Base-by-base conservation (phyloP, 441 rosid species). In the Syzygium malaccense region DNA sequence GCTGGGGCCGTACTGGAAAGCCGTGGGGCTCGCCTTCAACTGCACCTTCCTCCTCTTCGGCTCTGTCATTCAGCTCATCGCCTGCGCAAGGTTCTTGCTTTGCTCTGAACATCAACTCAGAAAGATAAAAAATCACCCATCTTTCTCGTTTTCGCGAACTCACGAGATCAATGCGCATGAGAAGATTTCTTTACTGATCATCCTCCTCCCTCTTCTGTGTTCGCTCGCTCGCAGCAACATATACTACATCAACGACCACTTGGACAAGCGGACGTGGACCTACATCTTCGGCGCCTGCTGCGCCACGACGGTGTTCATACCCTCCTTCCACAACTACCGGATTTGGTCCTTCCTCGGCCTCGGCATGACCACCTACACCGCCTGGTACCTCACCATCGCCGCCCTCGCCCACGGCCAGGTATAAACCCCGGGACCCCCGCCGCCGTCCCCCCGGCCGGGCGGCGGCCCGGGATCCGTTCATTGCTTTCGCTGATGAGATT, bases 41-140 rank as follows among this genome's bases (percentile, higher is more conserved):
- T 88, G 89, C 89, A 88, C 89, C n/a, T 88, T 88, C 85, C 80
- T 88, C 53, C 80, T 88, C 57, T 88, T 88, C 60, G 89, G 89
- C 17, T 88, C 89, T 0, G 89, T 88, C 83, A 88, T 88, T 85
- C 89, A 88, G 83, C 89, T 88, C 87, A 88, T 88, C 33, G 89
- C 89, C 37, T 88, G 89, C 48, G 89, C 89, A 41, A 87, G 88
- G 88, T 87, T 60, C 20, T 41, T 48, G 55, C 32, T 28, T 28
- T 7, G 48, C 66, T 60, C 66, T 28, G 66, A 60, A 28, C 83
- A 11, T 71, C 33, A 11, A 5, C 1, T 71, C 49, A 5, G 28
- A 41, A 23, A 37, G 80, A 33, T 20, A 11, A 20, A 11, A 51
- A n/a, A 30, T 54, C 86, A 54, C 56, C 58, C 18, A 30, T 48